Evolutionary conservation across 2,329 filamentous ascomycete species (phyloP).

Genomic region (Penicillium aurantiogriseum): DNA sequence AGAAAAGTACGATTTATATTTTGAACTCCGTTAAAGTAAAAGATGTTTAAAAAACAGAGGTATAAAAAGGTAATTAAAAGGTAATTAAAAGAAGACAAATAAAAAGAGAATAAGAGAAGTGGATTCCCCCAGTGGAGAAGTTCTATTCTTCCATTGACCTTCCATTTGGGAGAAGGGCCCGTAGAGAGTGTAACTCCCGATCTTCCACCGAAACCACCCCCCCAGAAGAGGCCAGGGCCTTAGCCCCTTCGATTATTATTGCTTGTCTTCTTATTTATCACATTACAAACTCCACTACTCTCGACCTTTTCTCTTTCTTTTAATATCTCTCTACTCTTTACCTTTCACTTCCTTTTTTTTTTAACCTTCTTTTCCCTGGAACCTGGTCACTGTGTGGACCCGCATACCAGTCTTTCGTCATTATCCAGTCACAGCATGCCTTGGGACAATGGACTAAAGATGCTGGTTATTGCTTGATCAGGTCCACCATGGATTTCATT

Average conservation of each 20-base stretch:
- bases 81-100: background rate
- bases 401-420: conserved; percentile 23
- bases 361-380: conserved; percentile 16
- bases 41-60: background rate
- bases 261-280: conserved; percentile 9
- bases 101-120: background rate
- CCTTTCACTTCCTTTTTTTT: conserved; percentile 1
- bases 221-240: background rate
- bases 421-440: conserved; percentile 28
- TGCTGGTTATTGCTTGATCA: conserved; percentile 11
- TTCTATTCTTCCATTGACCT: conserved; percentile 6
- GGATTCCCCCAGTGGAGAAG: background rate
- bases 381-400: conserved; percentile 20
- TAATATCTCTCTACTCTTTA: conserved; percentile 7
- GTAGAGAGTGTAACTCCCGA: conserved; percentile 11
- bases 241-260: conserved; percentile 12
- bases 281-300: background rate
- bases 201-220: conserved; percentile 15
- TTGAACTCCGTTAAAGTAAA: background rate
- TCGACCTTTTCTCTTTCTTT: background rate
- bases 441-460: conserved; percentile 35
- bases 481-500: conserved; percentile 45
- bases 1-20: background rate
- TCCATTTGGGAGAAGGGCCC: conserved; percentile 1
- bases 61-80: background rate